These are phyloP conservation scores for Cicer arietinum DNA, from an alignment of 306 rosid species.

Conservation along the genomic window DNA sequence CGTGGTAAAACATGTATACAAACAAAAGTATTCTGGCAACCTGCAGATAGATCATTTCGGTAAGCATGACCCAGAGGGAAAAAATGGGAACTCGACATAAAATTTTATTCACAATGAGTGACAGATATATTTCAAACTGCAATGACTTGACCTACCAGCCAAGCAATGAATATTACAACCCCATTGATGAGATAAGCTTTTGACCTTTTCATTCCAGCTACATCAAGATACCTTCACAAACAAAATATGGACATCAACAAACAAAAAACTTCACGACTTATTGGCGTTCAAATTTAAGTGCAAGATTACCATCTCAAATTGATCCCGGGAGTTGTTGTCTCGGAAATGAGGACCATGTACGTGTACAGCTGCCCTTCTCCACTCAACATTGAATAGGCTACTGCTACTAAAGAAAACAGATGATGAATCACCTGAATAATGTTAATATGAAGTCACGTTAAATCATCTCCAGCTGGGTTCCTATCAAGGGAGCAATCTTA, in stretches of 20 bases:
- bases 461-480: slow-evolving; percentile 43
- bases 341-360: slow-evolving; percentile 93
- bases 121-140: slow-evolving; percentile 29
- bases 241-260: slow-evolving; percentile 40
- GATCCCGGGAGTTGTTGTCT: slow-evolving; percentile 94
- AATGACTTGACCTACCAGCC: slow-evolving; percentile 75
- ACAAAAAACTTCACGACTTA: not conserved
- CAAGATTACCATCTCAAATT: slow-evolving; percentile 92
- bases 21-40: slow-evolving; percentile 91
- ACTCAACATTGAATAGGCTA: slow-evolving; percentile 83
- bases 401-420: slow-evolving; percentile 71
- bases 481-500: slow-evolving; percentile 43
- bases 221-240: slow-evolving; percentile 90
- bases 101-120: slow-evolving; percentile 16
- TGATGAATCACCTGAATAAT: slow-evolving; percentile 89
- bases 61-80: slow-evolving; percentile 28
- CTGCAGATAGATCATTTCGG: slow-evolving; percentile 58
- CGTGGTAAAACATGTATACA: slow-evolving; percentile 79
- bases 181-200: slow-evolving; percentile 85
- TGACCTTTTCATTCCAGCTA: slow-evolving; percentile 85
- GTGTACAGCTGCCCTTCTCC: slow-evolving; percentile 94
- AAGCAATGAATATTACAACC: slow-evolving; percentile 86
- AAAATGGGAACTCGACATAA: not conserved
- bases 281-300: not conserved
- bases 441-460: slow-evolving; percentile 45